A percentile compares a stretch with the other conserved stretches of the same genome.
These are phyloP conservation scores for Mycogone perniciosa DNA, from an alignment of 2,329 filamentous ascomycete species.

Conservation along the genomic window DNA sequence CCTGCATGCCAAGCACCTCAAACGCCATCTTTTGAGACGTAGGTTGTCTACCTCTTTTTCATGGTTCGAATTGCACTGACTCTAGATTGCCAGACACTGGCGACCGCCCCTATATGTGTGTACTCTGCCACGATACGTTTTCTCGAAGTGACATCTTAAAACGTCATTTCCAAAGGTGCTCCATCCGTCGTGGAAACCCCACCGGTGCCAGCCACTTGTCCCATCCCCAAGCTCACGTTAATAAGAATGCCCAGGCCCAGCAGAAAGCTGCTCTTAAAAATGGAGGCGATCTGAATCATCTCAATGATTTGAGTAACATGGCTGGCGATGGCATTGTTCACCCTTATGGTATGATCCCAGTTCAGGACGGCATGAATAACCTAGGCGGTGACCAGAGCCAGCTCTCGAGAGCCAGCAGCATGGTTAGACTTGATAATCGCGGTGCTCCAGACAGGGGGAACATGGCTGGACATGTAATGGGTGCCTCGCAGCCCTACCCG, in stretches of 20 bases:
- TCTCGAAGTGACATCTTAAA: conserved; percentile 97
- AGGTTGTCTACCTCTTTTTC: conserved; percentile 42
- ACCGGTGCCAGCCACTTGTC: conserved; percentile 92
- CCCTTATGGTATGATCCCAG: conserved; percentile 51
- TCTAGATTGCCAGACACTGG: conserved; percentile 68
- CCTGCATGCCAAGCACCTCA: conserved; percentile 92
- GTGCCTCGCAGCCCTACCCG: conserved; percentile 49
- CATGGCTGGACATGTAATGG: conserved; percentile 47
- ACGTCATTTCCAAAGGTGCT: conserved; percentile 98
- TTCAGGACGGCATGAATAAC: conserved; percentile 53
- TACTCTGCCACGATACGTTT: conserved; percentile 95
- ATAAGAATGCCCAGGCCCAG: conserved; percentile 62
- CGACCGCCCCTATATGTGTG: conserved; percentile 96
- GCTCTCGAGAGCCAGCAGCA: conserved; percentile 55
- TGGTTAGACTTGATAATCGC: conserved; percentile 51
- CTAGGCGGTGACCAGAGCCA: conserved; percentile 56
- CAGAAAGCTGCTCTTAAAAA: conserved; percentile 51
- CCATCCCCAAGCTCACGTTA: conserved; percentile 83
- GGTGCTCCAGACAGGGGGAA: conserved; percentile 51
- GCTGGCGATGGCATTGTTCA: conserved; percentile 51
- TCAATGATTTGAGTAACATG: conserved; percentile 56
- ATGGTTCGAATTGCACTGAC: conserved; percentile 22
- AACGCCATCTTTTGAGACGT: conserved; percentile 93
- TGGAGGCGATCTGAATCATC: conserved; percentile 51
- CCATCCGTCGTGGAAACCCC: conserved; percentile 89